Evolutionary conservation across 257 asterid genomes (phyloP).

Genomic region (Solanum infundibuliforme): DNA sequence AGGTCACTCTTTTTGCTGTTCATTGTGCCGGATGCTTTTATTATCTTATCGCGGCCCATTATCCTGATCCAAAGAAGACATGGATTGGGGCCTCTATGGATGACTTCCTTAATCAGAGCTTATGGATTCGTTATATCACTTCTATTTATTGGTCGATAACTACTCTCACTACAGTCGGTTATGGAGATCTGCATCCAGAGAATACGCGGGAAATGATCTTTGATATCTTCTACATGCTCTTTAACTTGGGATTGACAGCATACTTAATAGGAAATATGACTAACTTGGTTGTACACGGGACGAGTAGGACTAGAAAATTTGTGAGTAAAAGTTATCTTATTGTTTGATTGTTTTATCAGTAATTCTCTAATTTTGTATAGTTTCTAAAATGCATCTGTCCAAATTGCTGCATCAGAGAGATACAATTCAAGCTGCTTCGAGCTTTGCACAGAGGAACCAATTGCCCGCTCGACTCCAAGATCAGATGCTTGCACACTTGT

Average conservation of each 20-base stretch:
- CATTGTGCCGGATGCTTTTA: slow-evolving; percentile 94
- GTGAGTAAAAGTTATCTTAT: slow-evolving; percentile 35
- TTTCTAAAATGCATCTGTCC: not conserved
- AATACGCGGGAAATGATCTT: slow-evolving; percentile 85
- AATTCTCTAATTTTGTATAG: not conserved
- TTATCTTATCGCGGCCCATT: slow-evolving; percentile 68
- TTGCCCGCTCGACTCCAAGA: slow-evolving; percentile 27
- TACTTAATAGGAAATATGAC: slow-evolving; percentile 97
- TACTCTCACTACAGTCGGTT: slow-evolving; percentile 89
- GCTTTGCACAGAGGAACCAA: slow-evolving; percentile 31
- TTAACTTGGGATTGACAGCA: slow-evolving; percentile 83
- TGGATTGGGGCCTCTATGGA: slow-evolving; percentile 79
- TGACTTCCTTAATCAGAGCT: slow-evolving; percentile 43
- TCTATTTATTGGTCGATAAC: slow-evolving; percentile 91
- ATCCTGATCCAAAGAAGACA: slow-evolving; percentile 46
- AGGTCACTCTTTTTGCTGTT: slow-evolving; percentile 95
- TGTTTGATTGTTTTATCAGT: not conserved
- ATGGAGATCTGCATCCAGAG: slow-evolving; percentile 90
- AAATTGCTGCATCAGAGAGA: slow-evolving; percentile 16
- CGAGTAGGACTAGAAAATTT: slow-evolving; percentile 76
- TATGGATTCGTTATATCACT: slow-evolving; percentile 79
- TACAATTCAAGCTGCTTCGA: slow-evolving; percentile 30
- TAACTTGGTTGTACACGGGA: slow-evolving; percentile 84
- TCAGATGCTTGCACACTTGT: slow-evolving; percentile 38
- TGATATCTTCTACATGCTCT: slow-evolving; percentile 77